These are phyloP conservation scores for Silene noctiflora DNA, from an alignment of 179 eudicot genomes.

Conservation along the genomic window DNA sequence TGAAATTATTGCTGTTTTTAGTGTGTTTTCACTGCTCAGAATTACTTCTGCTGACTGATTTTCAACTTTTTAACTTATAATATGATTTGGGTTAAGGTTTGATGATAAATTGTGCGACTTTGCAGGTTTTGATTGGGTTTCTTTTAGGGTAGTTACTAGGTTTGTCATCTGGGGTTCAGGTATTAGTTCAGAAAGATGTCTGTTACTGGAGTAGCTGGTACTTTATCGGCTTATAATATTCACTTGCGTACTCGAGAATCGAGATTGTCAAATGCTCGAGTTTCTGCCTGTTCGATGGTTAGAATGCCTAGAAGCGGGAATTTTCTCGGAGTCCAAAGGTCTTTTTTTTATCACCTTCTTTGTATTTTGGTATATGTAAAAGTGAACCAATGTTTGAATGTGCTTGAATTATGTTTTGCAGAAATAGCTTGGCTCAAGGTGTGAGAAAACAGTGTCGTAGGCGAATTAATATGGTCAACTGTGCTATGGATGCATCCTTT, in stretches of 20 bases:
- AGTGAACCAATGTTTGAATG: conserved; percentile 4
- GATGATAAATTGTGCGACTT: neutral
- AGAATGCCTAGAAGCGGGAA: conserved; percentile 31
- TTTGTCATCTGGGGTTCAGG: conserved; percentile 6
- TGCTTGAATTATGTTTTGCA: conserved; percentile 25
- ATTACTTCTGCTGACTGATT: neutral
- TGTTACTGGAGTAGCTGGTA: conserved; percentile 51
- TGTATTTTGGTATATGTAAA: neutral
- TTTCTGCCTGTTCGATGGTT: conserved; percentile 23
- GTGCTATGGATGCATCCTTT: conserved; percentile 88
- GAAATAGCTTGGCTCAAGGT: conserved; percentile 36
- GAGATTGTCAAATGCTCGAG: conserved; percentile 31
- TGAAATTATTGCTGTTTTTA: neutral
- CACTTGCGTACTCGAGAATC: conserved; percentile 44
- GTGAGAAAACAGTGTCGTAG: conserved; percentile 27
- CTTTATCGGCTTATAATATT: conserved; percentile 49
- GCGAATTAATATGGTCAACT: conserved; percentile 33
- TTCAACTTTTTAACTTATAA: neutral
- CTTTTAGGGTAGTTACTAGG: neutral
- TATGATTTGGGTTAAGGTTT: neutral
- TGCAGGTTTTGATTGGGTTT: conserved; percentile 16
- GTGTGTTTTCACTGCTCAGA: neutral
- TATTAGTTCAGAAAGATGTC: conserved; percentile 32
- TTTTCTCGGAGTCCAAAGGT: conserved; percentile 38
- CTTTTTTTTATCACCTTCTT: conserved; percentile 9